phyloP scores from a whole-genome alignment of 2,329 filamentous ascomycete species.

The Fusarium protoensiforme region DNA sequence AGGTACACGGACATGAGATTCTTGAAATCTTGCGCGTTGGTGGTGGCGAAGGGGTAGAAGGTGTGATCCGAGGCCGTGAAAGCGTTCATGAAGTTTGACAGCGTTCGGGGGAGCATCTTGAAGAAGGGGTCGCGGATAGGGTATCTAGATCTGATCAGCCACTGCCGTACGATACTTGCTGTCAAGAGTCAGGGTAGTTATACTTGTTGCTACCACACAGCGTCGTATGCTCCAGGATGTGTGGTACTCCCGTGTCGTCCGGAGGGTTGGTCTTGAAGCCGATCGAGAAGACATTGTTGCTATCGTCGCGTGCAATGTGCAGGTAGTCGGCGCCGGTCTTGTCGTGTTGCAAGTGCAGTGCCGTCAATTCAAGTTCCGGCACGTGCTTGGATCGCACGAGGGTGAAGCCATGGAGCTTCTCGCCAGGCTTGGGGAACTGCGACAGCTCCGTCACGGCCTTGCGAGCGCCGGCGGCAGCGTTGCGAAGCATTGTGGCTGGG shows the following conservation, averaged over 20 bases:
- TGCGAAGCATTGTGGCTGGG: slow-evolving; percentile 60
- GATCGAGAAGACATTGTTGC: slow-evolving; percentile 99
- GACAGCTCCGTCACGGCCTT: slow-evolving; percentile 80
- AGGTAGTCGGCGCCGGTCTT: slow-evolving; percentile 96
- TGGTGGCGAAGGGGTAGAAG: slow-evolving; percentile 97
- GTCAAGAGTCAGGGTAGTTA: slow-evolving; percentile 30
- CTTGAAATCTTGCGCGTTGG: slow-evolving; percentile 93
- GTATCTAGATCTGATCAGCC: slow-evolving; percentile 69
- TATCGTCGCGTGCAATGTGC: slow-evolving; percentile 93
- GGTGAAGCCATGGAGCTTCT: slow-evolving; percentile 93
- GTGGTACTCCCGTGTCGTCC: slow-evolving; percentile 94
- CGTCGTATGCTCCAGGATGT: slow-evolving; percentile 98
- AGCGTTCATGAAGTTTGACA: slow-evolving; percentile 99
- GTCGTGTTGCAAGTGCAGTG: slow-evolving; percentile 90
- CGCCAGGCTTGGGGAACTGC: slow-evolving; percentile 80
- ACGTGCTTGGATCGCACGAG: slow-evolving; percentile 90
- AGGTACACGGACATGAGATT: slow-evolving; percentile 98
- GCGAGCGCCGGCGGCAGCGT: slow-evolving; percentile 62
- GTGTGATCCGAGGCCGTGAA: slow-evolving; percentile 97
- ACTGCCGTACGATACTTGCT: not conserved
- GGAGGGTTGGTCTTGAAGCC: slow-evolving; percentile 99
- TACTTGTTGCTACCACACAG: slow-evolving; percentile 95
- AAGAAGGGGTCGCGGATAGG: slow-evolving; percentile 99
- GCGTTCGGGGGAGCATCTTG: slow-evolving; percentile 97
- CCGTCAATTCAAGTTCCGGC: slow-evolving; percentile 91